phyloP scores from a whole-genome alignment of 2,329 filamentous ascomycete genomes.

The Aureobasidium namibiae region DNA sequence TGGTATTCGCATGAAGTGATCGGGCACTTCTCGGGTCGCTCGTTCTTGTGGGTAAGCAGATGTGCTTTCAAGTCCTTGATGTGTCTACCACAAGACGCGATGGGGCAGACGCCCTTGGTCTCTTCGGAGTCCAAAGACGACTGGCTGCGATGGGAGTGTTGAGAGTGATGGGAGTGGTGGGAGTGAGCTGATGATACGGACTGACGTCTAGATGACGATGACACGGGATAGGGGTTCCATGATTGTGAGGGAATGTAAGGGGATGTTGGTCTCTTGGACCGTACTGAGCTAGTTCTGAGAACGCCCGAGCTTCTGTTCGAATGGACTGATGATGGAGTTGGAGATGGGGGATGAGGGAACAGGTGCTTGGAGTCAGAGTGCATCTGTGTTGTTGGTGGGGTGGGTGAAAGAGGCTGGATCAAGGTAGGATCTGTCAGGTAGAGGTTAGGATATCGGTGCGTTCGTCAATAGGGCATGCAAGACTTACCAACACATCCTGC shows the following conservation, averaged over 20 bases:
- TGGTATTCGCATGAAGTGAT: constrained; percentile 90
- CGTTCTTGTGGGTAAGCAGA: constrained; percentile 86
- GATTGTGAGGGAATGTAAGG: constrained; percentile 21
- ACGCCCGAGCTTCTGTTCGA: constrained; percentile 43
- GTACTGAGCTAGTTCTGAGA: constrained; percentile 56
- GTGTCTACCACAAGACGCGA: constrained; percentile 72
- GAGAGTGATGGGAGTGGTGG: no score
- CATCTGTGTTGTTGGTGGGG: constrained; percentile 32
- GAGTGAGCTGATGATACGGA: constrained; percentile 67
- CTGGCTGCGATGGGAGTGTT: constrained; percentile 51
- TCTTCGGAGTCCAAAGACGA: constrained; percentile 28
- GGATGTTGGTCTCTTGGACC: constrained; percentile 4
- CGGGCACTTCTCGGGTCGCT: constrained; percentile 89
- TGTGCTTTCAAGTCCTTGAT: constrained; percentile 93
- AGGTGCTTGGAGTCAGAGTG: constrained; percentile 32
- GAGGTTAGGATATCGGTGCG: not conserved
- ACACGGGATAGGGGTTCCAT: constrained; percentile 44
- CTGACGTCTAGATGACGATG: constrained; percentile 46
- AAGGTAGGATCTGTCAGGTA: constrained; percentile 47
- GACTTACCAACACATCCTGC: constrained; percentile 43
- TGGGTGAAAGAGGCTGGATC: constrained; percentile 44
- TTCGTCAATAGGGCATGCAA: constrained; percentile 27
- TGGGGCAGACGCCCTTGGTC: constrained; percentile 66
- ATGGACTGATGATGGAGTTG: constrained; percentile 46
- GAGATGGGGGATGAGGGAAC: constrained; percentile 49